Base-by-base conservation (phyloP, 208 protist genomes). In the Chromosphaera perkinsii region DNA sequence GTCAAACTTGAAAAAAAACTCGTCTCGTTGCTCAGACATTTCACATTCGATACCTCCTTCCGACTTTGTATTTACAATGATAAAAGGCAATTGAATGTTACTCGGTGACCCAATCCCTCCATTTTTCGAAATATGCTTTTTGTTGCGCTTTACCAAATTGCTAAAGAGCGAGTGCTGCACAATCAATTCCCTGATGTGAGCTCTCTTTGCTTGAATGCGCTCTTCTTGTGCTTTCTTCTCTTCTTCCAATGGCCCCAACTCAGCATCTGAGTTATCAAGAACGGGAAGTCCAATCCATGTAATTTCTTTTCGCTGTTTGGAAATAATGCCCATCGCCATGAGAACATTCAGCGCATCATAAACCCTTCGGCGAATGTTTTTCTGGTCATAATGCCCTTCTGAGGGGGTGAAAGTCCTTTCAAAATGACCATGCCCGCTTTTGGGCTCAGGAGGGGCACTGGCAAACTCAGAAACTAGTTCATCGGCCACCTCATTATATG, bases 321-420 rank as follows among this genome's bases (percentile, higher is more conserved):
- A 51, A 57, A 92, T 90, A 39, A 92, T 88, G 52, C 86, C 69
- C 73, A 90, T 75, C 26, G 87, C 85, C 73, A 86, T 84, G 14
- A 90, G 67, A 10, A 91, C 85, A 60, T 92, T 92, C 17, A 92
- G 69, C 2, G 82, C 86, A 66, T 92, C 88, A 59, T 92, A 92
- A 0, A 90, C 79, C 12, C 88, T 60, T 39, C 87, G 66, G 35
- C 87, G 73, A 24, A 92, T 88, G 56, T 89, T 90, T 47, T 92
- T 88, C 54, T 84, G 60, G 39, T 83, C 75, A 59, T 63, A 80
- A 2, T 1, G 4, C 72, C n/a, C n/a, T n/a, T n/a, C n/a, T 67
- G 54, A 12, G 33, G 39, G 52, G 4, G 3, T 20, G 37, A 69
- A 60, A 35, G 24, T 26, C 10, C 29, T 43, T 0, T 40, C 31